phyloP scores from a whole-genome alignment of 1,139 yeast genomes.

The Yamadazyma triangularis region DNA sequence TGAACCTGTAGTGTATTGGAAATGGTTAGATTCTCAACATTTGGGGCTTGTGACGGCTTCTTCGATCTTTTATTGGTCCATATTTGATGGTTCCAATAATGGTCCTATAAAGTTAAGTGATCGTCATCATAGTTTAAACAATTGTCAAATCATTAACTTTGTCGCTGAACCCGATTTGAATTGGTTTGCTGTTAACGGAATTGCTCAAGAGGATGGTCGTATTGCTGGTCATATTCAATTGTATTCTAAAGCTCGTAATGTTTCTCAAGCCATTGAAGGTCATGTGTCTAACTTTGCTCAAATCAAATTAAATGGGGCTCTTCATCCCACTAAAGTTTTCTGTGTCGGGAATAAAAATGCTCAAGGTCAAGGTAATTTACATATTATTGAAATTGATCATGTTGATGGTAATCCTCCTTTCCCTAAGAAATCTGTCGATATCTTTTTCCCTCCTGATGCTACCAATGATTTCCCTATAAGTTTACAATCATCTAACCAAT shows the following conservation, averaged over 20 bases:
- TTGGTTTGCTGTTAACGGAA: conserved; percentile 96
- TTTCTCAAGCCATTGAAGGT: conserved; percentile 96
- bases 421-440: conserved; percentile 85
- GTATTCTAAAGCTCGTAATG: conserved; percentile 80
- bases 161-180: conserved; percentile 75
- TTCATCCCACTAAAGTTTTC: conserved; percentile 78
- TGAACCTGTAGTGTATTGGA: conserved; percentile 94
- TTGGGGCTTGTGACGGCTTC: conserved; percentile 84
- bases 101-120: conserved; percentile 79
- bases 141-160: conserved; percentile 87
- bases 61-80: conserved; percentile 74
- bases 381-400: conserved; percentile 95
- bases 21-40: conserved; percentile 73
- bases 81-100: conserved; percentile 73
- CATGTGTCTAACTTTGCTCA: conserved; percentile 91
- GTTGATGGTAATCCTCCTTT: conserved; percentile 81
- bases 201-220: conserved; percentile 90
- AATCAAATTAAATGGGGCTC: conserved; percentile 68
- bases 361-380: conserved; percentile 82
- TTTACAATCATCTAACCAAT: conserved; percentile 78
- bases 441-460: conserved; percentile 96
- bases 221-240: conserved; percentile 96
- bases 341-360: conserved; percentile 87
- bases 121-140: conserved; percentile 75
- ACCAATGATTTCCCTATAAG: conserved; percentile 95